These are phyloP conservation scores for Amylocarpus encephaloides DNA, from an alignment of 2,329 filamentous ascomycete genomes.

Conservation along the genomic window DNA sequence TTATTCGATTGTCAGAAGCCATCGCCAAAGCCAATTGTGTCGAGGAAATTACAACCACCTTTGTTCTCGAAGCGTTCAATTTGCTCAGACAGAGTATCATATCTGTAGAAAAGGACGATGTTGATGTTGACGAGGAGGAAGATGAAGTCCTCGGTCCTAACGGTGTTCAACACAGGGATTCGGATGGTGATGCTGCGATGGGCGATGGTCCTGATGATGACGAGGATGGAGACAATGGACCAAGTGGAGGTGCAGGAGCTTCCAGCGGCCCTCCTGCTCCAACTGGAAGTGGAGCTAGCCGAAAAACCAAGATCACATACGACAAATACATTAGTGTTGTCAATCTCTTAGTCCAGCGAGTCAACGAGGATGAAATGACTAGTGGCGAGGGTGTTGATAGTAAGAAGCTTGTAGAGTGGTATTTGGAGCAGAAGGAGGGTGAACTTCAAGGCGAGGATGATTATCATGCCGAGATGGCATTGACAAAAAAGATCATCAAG, in stretches of 20 bases:
- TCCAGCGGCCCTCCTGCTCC: constrained; percentile 23
- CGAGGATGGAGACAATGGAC: constrained; percentile 37
- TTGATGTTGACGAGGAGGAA: constrained; percentile 83
- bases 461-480: constrained; percentile 63
- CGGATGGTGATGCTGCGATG: constrained; percentile 47
- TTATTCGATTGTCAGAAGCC: constrained; percentile 95
- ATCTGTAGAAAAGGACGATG: constrained; percentile 93
- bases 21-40: constrained; percentile 98
- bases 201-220: constrained; percentile 41
- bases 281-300: constrained; percentile 14
- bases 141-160: constrained; percentile 44
- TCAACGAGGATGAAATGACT: constrained; percentile 73
- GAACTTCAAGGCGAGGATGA: constrained; percentile 78
- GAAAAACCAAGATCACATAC: constrained; percentile 83
- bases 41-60: constrained; percentile 74
- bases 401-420: constrained; percentile 79
- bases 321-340: constrained; percentile 92
- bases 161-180: constrained; percentile 38
- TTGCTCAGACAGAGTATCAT: constrained; percentile 93
- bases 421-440: constrained; percentile 83
- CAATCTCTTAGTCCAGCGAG: constrained; percentile 73
- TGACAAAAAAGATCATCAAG: constrained; percentile 82
- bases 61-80: constrained; percentile 89
- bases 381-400: constrained; percentile 79
- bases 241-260: constrained; percentile 25